phyloP scores from a whole-genome alignment of 306 rosid genomes.

The Inga laurina region DNA sequence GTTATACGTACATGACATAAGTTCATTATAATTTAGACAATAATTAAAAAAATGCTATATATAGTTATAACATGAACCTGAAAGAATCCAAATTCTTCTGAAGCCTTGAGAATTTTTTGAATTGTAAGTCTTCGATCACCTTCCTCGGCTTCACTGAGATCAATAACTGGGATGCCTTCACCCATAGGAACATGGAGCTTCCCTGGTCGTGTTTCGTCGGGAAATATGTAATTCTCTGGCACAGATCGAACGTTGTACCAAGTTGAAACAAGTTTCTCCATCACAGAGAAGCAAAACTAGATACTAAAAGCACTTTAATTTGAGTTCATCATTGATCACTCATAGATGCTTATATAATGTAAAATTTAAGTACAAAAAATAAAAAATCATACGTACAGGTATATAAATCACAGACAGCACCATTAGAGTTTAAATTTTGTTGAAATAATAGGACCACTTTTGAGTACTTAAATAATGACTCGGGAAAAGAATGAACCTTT shows the following conservation, averaged over 20 bases:
- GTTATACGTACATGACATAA: no score
- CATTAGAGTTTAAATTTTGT: background rate
- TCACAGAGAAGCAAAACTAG: background rate
- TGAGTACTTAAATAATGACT: background rate
- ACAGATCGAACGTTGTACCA: background rate
- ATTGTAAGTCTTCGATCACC: background rate
- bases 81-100: background rate
- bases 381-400: background rate
- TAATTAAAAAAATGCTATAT: background rate
- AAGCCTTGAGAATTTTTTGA: background rate
- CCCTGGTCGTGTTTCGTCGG: background rate
- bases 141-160: background rate
- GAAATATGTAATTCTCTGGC: background rate
- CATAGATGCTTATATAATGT: background rate
- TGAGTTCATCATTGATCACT: background rate
- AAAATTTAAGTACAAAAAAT: background rate
- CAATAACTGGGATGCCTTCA: background rate
- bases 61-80: background rate
- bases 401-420: background rate
- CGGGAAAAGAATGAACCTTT: no score
- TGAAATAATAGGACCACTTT: background rate
- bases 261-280: constrained; percentile 3
- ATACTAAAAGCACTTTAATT: background rate
- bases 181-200: background rate
- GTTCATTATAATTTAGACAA: no score